Evolutionary conservation across 441 rosid genomes (phyloP).

Genomic region (Gossypium aridum): DNA sequence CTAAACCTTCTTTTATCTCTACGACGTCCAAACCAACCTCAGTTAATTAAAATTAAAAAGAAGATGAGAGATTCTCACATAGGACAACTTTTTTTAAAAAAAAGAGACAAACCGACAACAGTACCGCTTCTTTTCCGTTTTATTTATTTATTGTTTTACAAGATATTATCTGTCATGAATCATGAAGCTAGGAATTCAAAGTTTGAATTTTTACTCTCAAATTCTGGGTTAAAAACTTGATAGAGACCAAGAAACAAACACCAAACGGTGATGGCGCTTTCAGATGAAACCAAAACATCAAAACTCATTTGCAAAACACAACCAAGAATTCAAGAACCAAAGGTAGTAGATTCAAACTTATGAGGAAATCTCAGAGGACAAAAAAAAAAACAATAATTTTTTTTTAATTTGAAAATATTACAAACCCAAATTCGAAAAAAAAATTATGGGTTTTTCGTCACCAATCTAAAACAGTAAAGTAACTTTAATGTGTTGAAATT

Average conservation of each 20-base stretch:
- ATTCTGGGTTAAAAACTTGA: not conserved
- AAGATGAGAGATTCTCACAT: not conserved
- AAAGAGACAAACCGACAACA: not conserved
- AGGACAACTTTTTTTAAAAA: slow-evolving; percentile 4
- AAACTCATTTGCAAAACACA: not conserved
- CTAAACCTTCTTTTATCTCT: slow-evolving; percentile 13
- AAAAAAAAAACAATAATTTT: not conserved
- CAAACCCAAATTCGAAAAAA: not conserved
- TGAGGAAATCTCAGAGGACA: not conserved
- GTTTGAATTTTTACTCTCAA: not conserved
- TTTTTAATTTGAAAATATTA: not conserved
- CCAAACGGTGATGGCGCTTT: not conserved
- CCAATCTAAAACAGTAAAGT: slow-evolving; percentile 26
- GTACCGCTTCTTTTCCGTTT: not conserved
- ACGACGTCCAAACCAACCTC: slow-evolving; percentile 9
- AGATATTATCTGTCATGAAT: not conserved
- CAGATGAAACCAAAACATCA: not conserved
- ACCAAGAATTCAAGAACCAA: not conserved
- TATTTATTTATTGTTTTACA: not conserved
- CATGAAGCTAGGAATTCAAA: not conserved
- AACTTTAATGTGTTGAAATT: slow-evolving; percentile 19
- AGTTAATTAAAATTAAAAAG: not conserved
- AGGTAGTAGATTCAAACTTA: not conserved
- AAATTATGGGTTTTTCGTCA: slow-evolving; percentile 12
- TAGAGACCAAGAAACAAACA: not conserved